Conservation (phyloP, 2,329 filamentous ascomycete species). For the Fusarium lateritium region DNA sequence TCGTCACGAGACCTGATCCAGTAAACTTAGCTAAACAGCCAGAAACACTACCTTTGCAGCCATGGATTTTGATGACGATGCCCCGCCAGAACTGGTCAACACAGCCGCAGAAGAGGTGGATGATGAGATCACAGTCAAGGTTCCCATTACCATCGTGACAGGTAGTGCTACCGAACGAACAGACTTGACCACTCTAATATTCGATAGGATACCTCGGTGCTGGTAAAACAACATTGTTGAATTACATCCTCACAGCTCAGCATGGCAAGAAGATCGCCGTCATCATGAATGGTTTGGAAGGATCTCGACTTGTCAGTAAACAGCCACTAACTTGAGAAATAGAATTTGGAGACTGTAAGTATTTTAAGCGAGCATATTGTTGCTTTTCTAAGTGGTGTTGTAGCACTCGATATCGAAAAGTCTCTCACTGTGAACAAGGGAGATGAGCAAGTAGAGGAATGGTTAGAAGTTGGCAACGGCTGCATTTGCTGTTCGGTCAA, state of each 20-base stretch:
- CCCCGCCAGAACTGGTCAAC: slow-evolving; percentile 75
- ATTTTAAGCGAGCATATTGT: background rate
- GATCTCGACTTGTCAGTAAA: slow-evolving; percentile 5
- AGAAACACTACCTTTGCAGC: slow-evolving; percentile 28
- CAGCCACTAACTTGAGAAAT: slow-evolving; percentile 28
- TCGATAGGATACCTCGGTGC: slow-evolving; percentile 89
- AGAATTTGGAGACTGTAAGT: slow-evolving; percentile 87
- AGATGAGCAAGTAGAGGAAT: slow-evolving; percentile 88
- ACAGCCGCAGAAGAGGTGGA: slow-evolving; percentile 55
- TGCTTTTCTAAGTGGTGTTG: slow-evolving; percentile 27
- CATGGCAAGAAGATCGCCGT: slow-evolving; percentile 99
- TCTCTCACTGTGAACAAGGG: slow-evolving; percentile 91
- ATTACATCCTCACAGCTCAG: slow-evolving; percentile 94
- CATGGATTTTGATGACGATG: slow-evolving; percentile 78
- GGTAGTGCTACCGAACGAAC: slow-evolving; percentile 60
- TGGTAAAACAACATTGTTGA: slow-evolving; percentile 94
- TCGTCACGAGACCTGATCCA: background rate
- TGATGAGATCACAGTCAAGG: slow-evolving; percentile 72
- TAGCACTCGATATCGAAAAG: slow-evolving; percentile 95
- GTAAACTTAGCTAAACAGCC: slow-evolving; percentile 1
- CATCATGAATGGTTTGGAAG: slow-evolving; percentile 83
- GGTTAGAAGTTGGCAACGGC: slow-evolving; percentile 95
- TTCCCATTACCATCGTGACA: slow-evolving; percentile 89
- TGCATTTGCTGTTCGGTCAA: slow-evolving; percentile 99
- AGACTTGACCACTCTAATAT: slow-evolving; percentile 4